phyloP scores from a whole-genome alignment of 2,329 filamentous ascomycete species.

The Calonectria fujianensis region DNA sequence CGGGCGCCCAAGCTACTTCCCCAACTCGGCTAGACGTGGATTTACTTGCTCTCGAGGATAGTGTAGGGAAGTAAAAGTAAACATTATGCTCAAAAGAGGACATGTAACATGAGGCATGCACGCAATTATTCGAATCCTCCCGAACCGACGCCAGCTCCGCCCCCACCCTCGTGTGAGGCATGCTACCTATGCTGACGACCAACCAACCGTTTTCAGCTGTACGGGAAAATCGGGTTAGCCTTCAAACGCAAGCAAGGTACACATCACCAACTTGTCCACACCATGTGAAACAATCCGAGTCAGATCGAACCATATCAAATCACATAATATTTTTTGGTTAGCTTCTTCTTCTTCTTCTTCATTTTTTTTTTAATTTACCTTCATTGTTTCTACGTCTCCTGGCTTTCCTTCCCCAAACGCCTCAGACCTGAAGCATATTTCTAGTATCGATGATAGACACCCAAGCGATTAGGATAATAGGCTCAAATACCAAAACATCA shows the following conservation, averaged over 20 bases:
- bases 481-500: neutral
- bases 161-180: constrained; percentile 21
- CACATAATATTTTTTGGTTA: neutral
- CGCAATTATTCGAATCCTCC: neutral
- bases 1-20: neutral
- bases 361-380: neutral
- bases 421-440: neutral
- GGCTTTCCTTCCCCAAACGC: neutral
- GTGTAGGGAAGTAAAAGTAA: neutral
- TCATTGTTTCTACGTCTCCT: neutral
- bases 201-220: constrained; percentile 7
- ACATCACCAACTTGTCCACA: constrained; percentile 1
- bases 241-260: constrained; percentile 4
- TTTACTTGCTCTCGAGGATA: neutral
- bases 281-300: neutral
- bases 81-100: constrained; percentile 25
- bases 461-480: neutral
- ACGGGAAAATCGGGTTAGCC: constrained; percentile 5
- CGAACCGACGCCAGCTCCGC: neutral
- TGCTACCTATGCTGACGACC: constrained; percentile 7
- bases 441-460: neutral
- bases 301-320: neutral
- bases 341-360: neutral
- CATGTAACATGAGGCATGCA: constrained; percentile 9
- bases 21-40: constrained; percentile 3